A percentile compares a stretch with the other conserved stretches of the same genome.
These are phyloP conservation scores for Debaryomyces tyrocola DNA, from an alignment of 805 yeast genomes.

Conservation along the genomic window DNA sequence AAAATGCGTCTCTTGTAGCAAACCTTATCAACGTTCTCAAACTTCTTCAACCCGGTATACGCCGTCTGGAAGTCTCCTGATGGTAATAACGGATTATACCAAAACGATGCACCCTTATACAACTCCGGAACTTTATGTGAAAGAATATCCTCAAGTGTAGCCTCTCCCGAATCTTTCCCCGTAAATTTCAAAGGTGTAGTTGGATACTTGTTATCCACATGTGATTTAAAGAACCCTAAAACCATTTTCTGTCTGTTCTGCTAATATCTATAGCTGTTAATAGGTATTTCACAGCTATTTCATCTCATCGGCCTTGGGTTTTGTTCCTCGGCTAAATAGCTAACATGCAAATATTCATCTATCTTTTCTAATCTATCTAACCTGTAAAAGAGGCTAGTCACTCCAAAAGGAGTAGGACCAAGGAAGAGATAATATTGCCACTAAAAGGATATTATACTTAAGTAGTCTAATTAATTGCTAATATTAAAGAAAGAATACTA, in stretches of 20 bases:
- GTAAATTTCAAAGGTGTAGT: constrained; percentile 20
- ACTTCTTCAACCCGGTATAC: constrained; percentile 46
- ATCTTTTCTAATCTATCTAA: neutral
- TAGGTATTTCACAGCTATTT: neutral
- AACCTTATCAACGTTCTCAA: constrained; percentile 40
- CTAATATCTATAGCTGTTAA: neutral
- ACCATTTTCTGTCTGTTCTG: neutral
- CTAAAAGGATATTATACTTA: neutral
- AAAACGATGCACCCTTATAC: constrained; percentile 33
- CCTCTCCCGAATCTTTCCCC: constrained; percentile 8
- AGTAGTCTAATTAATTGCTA: neutral
- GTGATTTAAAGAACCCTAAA: constrained; percentile 18
- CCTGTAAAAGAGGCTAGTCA: neutral
- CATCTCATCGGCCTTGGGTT: neutral
- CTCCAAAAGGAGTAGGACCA: neutral
- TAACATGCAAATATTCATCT: neutral
- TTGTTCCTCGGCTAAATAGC: neutral
- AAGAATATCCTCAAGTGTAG: constrained; percentile 34
- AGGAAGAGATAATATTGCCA: constrained; percentile 5
- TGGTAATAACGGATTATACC: constrained; percentile 46
- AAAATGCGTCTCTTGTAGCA: constrained; percentile 47
- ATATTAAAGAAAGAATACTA: neutral
- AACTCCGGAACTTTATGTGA: constrained; percentile 41
- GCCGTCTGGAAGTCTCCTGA: constrained; percentile 53
- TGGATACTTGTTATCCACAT: constrained; percentile 24